Evolutionary conservation across 495 filamentous ascomycete species (phyloP).

Genomic region (Penicillium daleae): DNA sequence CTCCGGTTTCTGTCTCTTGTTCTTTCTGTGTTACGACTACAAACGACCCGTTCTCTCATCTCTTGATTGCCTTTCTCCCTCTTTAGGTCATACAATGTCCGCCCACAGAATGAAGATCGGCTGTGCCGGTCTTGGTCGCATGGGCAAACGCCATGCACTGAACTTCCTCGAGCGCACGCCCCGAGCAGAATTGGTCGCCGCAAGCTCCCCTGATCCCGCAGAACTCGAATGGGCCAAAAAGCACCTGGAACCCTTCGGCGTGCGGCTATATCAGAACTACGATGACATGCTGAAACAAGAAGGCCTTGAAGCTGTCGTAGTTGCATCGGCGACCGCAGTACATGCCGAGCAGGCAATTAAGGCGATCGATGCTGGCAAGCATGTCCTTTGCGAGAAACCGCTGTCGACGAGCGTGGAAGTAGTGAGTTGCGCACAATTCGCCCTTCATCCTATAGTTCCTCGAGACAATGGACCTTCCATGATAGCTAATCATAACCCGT

Average conservation of each 20-base stretch:
- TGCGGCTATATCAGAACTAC: constrained; percentile 54
- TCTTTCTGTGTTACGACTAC: background rate
- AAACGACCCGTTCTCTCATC: background rate
- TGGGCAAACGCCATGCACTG: constrained; percentile 61
- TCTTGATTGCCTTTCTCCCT: background rate
- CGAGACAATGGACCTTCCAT: background rate
- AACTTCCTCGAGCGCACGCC: constrained; percentile 57
- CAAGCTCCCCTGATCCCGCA: constrained; percentile 49
- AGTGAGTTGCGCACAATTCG: constrained; percentile 37
- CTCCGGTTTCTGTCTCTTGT: background rate
- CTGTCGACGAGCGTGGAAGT: constrained; percentile 54
- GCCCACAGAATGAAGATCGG: constrained; percentile 50
- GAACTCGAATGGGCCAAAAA: constrained; percentile 56
- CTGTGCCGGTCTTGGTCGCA: constrained; percentile 59
- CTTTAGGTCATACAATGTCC: constrained; percentile 38
- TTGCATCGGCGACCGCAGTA: constrained; percentile 56
- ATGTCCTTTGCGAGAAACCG: constrained; percentile 62
- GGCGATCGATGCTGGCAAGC: constrained; percentile 55
- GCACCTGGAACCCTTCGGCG: constrained; percentile 52
- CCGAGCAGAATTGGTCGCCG: constrained; percentile 57
- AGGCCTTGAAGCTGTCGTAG: constrained; percentile 56
- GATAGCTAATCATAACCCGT: constrained; percentile 3
- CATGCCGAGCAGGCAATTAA: constrained; percentile 62
- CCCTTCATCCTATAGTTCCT: background rate
- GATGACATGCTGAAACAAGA: constrained; percentile 60